These are phyloP conservation scores for Apiospora sp. DNA, from an alignment of 2,329 filamentous ascomycete species.

Conservation along the genomic window DNA sequence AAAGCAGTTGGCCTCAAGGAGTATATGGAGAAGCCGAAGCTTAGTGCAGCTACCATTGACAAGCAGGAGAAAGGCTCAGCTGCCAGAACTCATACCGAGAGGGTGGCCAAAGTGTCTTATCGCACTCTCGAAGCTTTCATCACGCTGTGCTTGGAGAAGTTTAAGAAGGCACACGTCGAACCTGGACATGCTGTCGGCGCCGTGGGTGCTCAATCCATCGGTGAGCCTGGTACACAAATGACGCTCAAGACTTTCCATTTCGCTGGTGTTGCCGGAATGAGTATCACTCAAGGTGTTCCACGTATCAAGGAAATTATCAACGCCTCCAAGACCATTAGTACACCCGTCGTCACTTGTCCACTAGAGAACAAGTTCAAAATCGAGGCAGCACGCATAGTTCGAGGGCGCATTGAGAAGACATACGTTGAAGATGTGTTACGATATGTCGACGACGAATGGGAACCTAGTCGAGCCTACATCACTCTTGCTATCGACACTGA, in stretches of 20 bases:
- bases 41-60: slow-evolving; percentile 39
- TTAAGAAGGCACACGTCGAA: slow-evolving; percentile 89
- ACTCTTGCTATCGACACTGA: slow-evolving; percentile 83
- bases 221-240: slow-evolving; percentile 98
- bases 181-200: slow-evolving; percentile 96
- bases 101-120: slow-evolving; percentile 84
- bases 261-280: slow-evolving; percentile 99
- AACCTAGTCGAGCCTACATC: slow-evolving; percentile 76
- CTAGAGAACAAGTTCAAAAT: slow-evolving; percentile 79
- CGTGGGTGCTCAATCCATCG: slow-evolving; percentile 96
- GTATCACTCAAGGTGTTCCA: slow-evolving; percentile 97
- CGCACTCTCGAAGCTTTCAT: slow-evolving; percentile 80
- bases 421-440: slow-evolving; percentile 82
- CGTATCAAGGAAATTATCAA: slow-evolving; percentile 99
- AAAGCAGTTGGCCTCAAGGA: slow-evolving; percentile 58
- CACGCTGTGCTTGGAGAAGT: slow-evolving; percentile 84
- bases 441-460: slow-evolving; percentile 89
- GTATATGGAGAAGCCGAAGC: slow-evolving; percentile 39
- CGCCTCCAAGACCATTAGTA: slow-evolving; percentile 91
- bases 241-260: slow-evolving; percentile 99
- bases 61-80: slow-evolving; percentile 39
- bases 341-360: slow-evolving; percentile 89
- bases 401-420: slow-evolving; percentile 94
- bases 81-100: slow-evolving; percentile 55
- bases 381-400: slow-evolving; percentile 86